Percentiles rank a stretch among this genome's conserved stretches.
Conservation (phyloP, 2,329 filamentous ascomycete species). For the Talaromyces amestolkiae region DNA sequence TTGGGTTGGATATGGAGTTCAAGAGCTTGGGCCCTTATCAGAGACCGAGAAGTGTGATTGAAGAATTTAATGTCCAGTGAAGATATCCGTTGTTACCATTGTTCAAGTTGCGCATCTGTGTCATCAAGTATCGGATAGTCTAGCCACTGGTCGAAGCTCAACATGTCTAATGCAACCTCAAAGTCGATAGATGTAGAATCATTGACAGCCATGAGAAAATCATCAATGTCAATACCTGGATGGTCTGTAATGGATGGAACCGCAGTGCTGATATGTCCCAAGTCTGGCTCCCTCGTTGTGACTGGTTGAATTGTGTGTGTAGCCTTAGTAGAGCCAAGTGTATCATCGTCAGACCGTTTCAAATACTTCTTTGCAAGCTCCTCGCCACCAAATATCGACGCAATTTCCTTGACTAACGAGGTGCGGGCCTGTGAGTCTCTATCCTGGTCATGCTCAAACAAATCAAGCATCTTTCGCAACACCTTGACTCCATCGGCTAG, state of each 20-base stretch:
- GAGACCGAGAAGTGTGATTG: constrained; percentile 18
- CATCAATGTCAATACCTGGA: neutral
- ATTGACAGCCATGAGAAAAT: neutral
- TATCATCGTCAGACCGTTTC: constrained; percentile 22
- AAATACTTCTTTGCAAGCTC: constrained; percentile 28
- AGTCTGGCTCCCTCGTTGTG: neutral
- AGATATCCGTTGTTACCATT: neutral
- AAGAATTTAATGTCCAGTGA: constrained; percentile 14
- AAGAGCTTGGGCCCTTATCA: constrained; percentile 14
- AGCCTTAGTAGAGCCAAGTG: neutral
- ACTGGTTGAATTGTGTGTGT: neutral
- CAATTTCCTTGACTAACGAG: constrained; percentile 26
- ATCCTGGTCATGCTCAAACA: constrained; percentile 25
- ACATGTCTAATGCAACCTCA: constrained; percentile 16
- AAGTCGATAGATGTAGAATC: constrained; percentile 13
- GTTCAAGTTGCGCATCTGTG: neutral
- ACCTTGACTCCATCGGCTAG: constrained; percentile 26
- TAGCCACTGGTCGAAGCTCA: constrained; percentile 16
- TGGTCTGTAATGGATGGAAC: neutral
- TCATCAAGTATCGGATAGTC: constrained; percentile 10
- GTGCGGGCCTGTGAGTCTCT: constrained; percentile 23
- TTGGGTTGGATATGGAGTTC: constrained; percentile 32
- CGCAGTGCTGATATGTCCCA: neutral
- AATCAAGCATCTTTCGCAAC: constrained; percentile 27
- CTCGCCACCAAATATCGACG: constrained; percentile 28